Evolutionary conservation across 352 stramenopile species (phyloP), one percentile per base, ranked within the genome.

Genomic region (Phytophthora pseudosyringae): DNA sequence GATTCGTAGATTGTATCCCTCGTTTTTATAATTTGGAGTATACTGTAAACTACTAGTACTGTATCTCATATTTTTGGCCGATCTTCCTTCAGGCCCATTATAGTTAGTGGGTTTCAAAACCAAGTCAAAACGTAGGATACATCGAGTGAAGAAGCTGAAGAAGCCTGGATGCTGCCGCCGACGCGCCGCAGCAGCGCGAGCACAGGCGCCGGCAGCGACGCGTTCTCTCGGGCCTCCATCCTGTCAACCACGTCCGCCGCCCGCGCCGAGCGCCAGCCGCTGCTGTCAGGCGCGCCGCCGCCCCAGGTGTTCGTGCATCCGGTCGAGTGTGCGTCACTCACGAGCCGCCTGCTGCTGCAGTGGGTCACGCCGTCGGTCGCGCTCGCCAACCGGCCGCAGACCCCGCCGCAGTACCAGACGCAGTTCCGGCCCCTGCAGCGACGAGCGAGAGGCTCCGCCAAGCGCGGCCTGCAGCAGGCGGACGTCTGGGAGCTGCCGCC

Each of bases 401-500:
- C 61, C 32, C 48, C 78, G 16, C 65, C 41, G 66, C 72, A 29
- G 18, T 59, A 54, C 54, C 48, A 66, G 29, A 59, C 59, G 62
- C 64, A 56, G 21, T 52, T 49, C 47, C 62, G 41, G 31, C 43
- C 21, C 5, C 54, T 28, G n/a, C 36, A 21, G 25, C 36, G 38
- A 21, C 61, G 31, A 4, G 36, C 1, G 5, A 13, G 28, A 59
- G 33, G 78, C 35, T 59, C 55, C 55, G 12, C 63, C 59, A 76
- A 51, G 43, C 64, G 64, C 21, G 69, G 69, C 5, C 71, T 91
- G 49, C 54, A 86, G 32, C 70, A 86, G 33, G 52, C 56, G 18
- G 86, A 94, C 39, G 72, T 89, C 2, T 94, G 83, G 86, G 61
- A 78, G 18, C 73, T 94, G 33, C 69, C 78, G 16, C 58, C 72